These are phyloP conservation scores for Colletotrichum sp. DNA, from an alignment of 2,329 filamentous ascomycete genomes.

Conservation along the genomic window DNA sequence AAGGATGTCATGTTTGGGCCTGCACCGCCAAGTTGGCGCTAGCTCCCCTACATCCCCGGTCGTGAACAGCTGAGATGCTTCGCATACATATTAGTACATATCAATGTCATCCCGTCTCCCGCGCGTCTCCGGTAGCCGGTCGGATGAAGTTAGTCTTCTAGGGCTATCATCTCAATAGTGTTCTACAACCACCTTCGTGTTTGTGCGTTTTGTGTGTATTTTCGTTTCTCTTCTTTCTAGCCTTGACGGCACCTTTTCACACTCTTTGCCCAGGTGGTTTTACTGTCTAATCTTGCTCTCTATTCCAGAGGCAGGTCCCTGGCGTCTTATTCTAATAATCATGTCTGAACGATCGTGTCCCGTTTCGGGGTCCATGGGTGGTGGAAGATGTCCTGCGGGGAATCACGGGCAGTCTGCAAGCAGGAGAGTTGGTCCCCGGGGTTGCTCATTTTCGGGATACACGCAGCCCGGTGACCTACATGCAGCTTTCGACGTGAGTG, in stretches of 20 bases:
- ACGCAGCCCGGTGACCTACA: conserved; percentile 32
- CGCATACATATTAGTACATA: neutral
- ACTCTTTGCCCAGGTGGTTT: conserved; percentile 5
- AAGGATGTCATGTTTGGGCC: conserved; percentile 1
- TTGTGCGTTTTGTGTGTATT: neutral
- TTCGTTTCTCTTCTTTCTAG: neutral
- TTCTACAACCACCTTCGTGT: neutral
- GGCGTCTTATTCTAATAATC: conserved; percentile 11
- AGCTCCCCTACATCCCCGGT: neutral
- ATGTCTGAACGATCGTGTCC: conserved; percentile 37
- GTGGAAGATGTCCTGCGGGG: conserved; percentile 27
- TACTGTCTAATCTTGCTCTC: neutral
- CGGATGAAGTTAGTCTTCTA: neutral
- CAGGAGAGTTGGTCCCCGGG: conserved; percentile 30
- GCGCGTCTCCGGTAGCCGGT: neutral
- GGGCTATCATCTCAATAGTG: neutral
- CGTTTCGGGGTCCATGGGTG: conserved; percentile 32
- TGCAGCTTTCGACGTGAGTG: conserved; percentile 40
- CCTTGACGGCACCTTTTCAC: conserved; percentile 4
- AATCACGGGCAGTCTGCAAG: conserved; percentile 5
- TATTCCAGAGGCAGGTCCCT: conserved; percentile 13
- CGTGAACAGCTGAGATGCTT: neutral
- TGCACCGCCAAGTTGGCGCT: conserved; percentile 7
- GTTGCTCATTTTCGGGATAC: conserved; percentile 37
- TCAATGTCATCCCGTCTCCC: neutral